Base-by-base conservation (phyloP, 192 early-diverging fungal genomes). In the Linnemannia schmuckeri region DNA sequence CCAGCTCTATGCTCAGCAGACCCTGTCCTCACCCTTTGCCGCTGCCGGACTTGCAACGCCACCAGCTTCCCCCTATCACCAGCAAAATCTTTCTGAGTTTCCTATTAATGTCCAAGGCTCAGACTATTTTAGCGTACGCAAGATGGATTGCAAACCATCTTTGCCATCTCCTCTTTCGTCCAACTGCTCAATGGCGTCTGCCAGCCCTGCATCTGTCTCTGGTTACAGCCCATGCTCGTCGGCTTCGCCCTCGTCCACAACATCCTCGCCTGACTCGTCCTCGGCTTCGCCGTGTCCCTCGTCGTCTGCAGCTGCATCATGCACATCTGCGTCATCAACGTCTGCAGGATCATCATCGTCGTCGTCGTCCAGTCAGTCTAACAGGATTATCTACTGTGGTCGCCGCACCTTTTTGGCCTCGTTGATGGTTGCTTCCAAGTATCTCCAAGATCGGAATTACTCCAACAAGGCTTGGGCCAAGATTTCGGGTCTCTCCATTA, bases 401-500 rank as follows among this genome's bases (percentile, higher is more conserved):
- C 94, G 96, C 44, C 91, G 96, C 66, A 94, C 98, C 88, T 98
- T 97, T 88, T 88, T 97, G 15, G 93, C 95, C 27, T 91, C 96
- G 1, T 88, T 99, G 35, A 95, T 99, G 70, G 89, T 95, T 49
- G 96, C 98, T 10, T 96, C 96, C 76, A 99, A 99, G 81, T 97
- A 94, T 82, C 92, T 95, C 63, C 93, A 93, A 78, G 98, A 99
- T 91, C 93, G 93, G 74, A 94, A 93, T 57, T 99, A 97, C 83
- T 92, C 93, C 17, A 98, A 97, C 91, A 90, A 89, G 77, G 94
- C 96, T 13, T 99, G 98, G 98, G 90, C 96, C 71, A 95, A 95
- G 90, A 95, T 98, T 68, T 96, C 95, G 22, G 94, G 95, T 52
- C 92, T 99, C 8, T 88, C 92, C 6, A 90, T 95, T 42, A 72